Percentiles rank a stretch among this genome's conserved stretches.
Conservation (phyloP, 257 asterid genomes). For the Nicotiana benthamiana region DNA sequence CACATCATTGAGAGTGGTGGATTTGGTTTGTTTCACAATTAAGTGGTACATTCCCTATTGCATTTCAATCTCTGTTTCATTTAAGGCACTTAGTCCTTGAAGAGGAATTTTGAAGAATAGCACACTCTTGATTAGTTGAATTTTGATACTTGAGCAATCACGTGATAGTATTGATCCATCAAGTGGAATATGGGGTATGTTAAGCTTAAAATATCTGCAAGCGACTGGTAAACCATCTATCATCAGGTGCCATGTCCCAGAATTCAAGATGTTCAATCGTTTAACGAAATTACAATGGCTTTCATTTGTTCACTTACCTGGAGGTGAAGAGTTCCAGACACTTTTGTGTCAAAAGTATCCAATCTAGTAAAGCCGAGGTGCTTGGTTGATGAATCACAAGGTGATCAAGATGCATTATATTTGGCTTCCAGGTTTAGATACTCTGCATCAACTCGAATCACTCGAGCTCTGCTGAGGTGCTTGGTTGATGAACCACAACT, state of each 20-base stretch:
- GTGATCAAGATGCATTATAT: no score
- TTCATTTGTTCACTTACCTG: background rate
- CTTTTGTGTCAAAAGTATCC: background rate
- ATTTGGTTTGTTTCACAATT: constrained; percentile 4
- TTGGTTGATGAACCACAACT: background rate
- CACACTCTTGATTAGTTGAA: no score
- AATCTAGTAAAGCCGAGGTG: background rate
- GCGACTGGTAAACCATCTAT: background rate
- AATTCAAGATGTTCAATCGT: background rate
- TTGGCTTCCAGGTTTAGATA: background rate
- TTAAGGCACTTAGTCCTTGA: constrained; percentile 5
- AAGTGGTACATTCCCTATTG: background rate
- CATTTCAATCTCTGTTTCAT: background rate
- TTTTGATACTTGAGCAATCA: background rate
- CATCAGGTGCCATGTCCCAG: background rate
- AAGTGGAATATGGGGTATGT: background rate
- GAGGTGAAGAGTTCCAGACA: background rate
- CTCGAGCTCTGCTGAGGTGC: background rate
- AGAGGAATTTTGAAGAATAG: background rate
- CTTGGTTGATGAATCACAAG: no score
- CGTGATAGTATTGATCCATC: background rate
- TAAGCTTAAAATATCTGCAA: background rate
- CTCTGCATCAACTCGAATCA: background rate
- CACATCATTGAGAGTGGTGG: constrained; percentile 7
- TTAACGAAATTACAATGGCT: background rate